Evolutionary conservation across 2,329 filamentous ascomycete species (phyloP), one percentile per base, ranked within the genome.

Genomic region (Acarospora socialis): DNA sequence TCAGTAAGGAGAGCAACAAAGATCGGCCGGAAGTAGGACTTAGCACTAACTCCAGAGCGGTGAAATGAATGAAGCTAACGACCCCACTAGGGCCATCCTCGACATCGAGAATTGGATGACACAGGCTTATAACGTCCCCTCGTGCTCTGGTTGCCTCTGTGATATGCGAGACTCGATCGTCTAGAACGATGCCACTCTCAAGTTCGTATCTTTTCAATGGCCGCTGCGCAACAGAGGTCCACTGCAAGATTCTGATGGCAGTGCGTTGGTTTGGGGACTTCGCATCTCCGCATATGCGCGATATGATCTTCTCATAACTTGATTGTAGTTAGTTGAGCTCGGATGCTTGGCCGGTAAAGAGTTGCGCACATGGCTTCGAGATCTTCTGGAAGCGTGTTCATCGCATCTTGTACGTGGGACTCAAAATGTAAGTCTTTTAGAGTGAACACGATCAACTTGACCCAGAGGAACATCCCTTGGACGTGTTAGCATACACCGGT

Each of bases 401-500:
- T 32, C n/a, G 33, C 34, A 7, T 32, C 28, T 12, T 22, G 28
- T 12, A 44, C 10, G 17, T 43, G 33, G 3, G 8, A 21, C 13
- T 33, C 29, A 23, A 33, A 38, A 14, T 35, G 15, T 7, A 37
- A 22, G 22, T 35, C 31, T 12, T 34, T 23, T 7, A 43, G 14
- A 2, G 23, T 36, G n/a, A 12, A 12, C 12, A 40, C 12, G 12
- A 44, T 34, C 13, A 45, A 31, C 18, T 24, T 32, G 10, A 43
- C 40, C 43, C 43, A 45, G 6, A 45, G 28, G 30, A 44, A 45
- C 43, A 45, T 44, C 16, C 41, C 37, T 39, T 4, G 4, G 31
- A 31, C 7, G 12, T 32, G 8, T 32, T 18, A 15, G 17, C 15
- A 36, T 13, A 31, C 12, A 7, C n/a, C 10, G 21, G 13, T 13